Evolutionary conservation across 169 alveolate genomes (phyloP).

Genomic region (Neospora caninum): DNA sequence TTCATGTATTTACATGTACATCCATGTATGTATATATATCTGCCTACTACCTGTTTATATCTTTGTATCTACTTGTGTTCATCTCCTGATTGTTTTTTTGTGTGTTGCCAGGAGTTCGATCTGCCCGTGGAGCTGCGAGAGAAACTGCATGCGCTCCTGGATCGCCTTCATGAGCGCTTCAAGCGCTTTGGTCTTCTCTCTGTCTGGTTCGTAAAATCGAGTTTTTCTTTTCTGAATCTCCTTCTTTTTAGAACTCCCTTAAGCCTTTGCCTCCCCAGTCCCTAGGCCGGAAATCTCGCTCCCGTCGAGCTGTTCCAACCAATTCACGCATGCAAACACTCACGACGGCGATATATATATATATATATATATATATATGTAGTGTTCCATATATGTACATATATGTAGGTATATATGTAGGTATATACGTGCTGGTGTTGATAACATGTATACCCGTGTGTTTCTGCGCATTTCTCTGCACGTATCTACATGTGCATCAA

Average conservation of each 20-base stretch:
- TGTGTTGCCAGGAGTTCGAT: conserved; percentile 18
- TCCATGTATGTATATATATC: not conserved
- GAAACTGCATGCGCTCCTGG: conserved; percentile 8
- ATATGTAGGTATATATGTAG: not conserved
- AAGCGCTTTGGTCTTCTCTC: conserved; percentile 49
- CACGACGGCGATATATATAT: not conserved
- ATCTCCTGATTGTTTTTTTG: not conserved
- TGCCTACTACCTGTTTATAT: not conserved
- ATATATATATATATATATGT: too few species aligned
- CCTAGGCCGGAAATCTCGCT: not conserved
- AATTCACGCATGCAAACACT: not conserved
- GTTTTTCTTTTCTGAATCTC: not conserved
- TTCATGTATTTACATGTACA: too few species aligned
- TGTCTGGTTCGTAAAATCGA: conserved; percentile 39
- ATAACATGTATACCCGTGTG: not conserved
- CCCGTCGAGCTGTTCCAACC: not conserved
- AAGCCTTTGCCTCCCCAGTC: too few species aligned
- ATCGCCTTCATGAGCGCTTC: conserved; percentile 25
- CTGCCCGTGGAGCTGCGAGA: conserved; percentile 30
- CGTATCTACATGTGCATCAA: not conserved
- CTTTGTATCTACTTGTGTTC: not conserved
- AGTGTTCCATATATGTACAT: not conserved
- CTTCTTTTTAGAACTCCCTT: too few species aligned
- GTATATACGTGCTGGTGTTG: not conserved
- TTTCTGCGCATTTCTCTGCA: not conserved